A percentile compares a stretch with the other conserved stretches of the same genome.
phyloP scores from a whole-genome alignment of 192 early-diverging fungal genomes.

The Podila minutissima region DNA sequence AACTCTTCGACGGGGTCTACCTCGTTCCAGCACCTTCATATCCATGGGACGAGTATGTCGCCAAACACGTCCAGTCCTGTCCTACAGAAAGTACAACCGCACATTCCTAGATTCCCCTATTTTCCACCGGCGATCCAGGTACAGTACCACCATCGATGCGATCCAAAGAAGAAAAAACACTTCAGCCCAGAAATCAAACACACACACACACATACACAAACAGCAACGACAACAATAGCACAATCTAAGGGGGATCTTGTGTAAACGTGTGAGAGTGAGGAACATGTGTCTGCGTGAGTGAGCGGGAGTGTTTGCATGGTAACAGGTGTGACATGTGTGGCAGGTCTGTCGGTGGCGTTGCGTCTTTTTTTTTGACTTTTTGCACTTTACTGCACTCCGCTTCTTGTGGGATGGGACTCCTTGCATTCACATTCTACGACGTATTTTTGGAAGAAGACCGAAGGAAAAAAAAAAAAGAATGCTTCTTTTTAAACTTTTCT shows the following conservation, averaged over 20 bases:
- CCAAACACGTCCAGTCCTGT: background rate
- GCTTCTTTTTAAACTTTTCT: no score
- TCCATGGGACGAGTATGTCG: no score
- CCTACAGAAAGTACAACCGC: background rate
- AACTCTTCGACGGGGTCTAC: background rate
- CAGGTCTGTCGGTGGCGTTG: background rate
- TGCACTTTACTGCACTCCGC: no score
- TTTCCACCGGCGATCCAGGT: slow-evolving; percentile 50
- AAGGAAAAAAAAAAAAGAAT: no score
- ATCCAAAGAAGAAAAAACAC: background rate
- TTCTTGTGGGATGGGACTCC: no score
- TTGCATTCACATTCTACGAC: no score
- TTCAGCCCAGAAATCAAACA: background rate
- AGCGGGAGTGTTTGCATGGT: background rate
- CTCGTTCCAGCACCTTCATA: background rate
- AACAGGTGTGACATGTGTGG: background rate
- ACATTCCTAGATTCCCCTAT: slow-evolving; percentile 44
- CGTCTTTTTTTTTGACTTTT: background rate
- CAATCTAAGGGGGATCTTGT: no score
- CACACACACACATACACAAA: no score
- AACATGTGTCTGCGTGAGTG: background rate
- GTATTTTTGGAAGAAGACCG: no score
- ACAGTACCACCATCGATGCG: background rate
- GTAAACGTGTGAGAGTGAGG: background rate
- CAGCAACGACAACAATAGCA: no score